phyloP scores from a whole-genome alignment of 306 rosid genomes.

The Comarum palustre region DNA sequence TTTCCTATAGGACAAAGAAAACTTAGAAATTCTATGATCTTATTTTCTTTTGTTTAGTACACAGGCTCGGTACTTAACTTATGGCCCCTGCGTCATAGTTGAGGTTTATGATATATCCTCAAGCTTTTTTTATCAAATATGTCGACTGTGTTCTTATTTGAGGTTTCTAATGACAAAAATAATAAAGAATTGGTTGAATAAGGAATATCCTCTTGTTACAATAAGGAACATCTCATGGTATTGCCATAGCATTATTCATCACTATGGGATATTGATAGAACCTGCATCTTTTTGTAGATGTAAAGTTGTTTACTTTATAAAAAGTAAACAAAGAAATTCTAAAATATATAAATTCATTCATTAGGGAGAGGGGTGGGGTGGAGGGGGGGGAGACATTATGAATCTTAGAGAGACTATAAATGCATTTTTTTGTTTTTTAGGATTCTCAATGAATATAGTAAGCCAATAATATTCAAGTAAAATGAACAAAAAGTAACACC shows the following conservation, averaged over 20 bases:
- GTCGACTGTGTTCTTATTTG: background rate
- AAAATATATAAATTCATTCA: background rate
- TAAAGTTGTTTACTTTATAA: background rate
- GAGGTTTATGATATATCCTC: background rate
- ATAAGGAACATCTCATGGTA: background rate
- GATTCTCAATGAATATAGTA: background rate
- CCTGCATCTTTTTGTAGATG: background rate
- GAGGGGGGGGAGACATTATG: background rate
- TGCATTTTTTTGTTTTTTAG: background rate
- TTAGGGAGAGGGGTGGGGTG: background rate
- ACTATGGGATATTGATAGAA: background rate
- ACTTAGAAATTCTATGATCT: background rate
- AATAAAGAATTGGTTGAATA: background rate
- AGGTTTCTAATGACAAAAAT: background rate
- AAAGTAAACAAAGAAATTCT: background rate
- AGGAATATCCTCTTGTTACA: background rate
- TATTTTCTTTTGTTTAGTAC: background rate
- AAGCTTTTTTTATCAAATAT: background rate
- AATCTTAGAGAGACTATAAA: constrained; percentile 3
- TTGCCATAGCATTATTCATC: background rate
- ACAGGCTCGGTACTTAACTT: background rate
- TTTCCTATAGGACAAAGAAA: background rate
- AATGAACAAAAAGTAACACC: constrained; percentile 21
- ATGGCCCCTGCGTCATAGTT: background rate
- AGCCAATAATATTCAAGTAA: background rate